Percentiles rank a stretch among this genome's conserved stretches.
Conservation (phyloP, 2,329 filamentous ascomycete genomes). For the Botrytis pseudocinerea region DNA sequence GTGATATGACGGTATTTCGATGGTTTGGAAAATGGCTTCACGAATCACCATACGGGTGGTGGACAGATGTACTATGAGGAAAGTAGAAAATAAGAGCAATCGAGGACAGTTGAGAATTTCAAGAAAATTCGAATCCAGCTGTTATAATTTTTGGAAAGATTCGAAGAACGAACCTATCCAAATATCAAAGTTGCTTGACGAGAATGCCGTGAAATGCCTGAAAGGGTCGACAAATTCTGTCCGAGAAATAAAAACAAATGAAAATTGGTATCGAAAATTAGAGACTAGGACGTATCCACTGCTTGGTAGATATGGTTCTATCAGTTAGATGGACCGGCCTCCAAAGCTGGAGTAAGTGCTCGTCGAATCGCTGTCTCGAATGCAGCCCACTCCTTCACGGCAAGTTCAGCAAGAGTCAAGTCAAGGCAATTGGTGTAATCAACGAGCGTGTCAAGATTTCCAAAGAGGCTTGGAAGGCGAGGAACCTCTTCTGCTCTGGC, state of each 20-base stretch:
- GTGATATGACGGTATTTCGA: conserved; percentile 18
- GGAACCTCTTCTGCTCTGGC: conserved; percentile 21
- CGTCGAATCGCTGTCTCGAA: conserved; percentile 51
- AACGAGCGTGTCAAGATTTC: conserved; percentile 53
- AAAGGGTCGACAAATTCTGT: conserved; percentile 1
- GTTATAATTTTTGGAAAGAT: background rate
- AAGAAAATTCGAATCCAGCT: background rate
- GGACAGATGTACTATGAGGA: conserved; percentile 2
- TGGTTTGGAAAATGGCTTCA: conserved; percentile 22
- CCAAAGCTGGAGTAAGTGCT: conserved; percentile 31
- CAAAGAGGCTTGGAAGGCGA: conserved; percentile 32
- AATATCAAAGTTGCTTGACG: background rate
- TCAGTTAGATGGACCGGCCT: conserved; percentile 5
- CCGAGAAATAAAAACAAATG: background rate
- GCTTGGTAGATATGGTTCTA: background rate
- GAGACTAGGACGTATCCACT: background rate
- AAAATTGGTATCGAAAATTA: background rate
- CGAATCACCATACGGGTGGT: conserved; percentile 23
- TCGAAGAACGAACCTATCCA: conserved; percentile 10
- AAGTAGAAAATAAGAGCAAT: conserved; percentile 13
- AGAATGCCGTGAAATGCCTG: background rate
- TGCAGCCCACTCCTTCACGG: conserved; percentile 49
- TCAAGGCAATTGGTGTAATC: conserved; percentile 42
- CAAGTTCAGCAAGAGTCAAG: conserved; percentile 51
- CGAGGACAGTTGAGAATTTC: background rate